These are phyloP conservation scores for Apiospora rasikravindrae DNA, from an alignment of 2,329 filamentous ascomycete species.

Conservation along the genomic window DNA sequence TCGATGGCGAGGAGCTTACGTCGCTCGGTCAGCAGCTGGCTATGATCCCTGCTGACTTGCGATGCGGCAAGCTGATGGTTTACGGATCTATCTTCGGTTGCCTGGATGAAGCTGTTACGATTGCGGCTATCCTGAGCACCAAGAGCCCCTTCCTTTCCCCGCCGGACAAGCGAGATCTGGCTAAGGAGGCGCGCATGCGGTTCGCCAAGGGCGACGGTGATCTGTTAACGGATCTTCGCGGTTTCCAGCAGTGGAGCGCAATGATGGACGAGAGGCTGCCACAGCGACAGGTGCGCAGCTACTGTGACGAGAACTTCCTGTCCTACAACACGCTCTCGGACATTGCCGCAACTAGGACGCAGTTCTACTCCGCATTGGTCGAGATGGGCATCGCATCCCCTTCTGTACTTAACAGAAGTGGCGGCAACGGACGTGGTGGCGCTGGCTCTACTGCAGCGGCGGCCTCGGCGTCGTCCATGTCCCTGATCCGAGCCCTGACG, in stretches of 20 bases:
- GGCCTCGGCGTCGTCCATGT: conserved; percentile 37
- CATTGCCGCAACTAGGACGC: conserved; percentile 82
- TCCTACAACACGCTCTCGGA: conserved; percentile 84
- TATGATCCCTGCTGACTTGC: conserved; percentile 90
- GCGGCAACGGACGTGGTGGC: neutral
- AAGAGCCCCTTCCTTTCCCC: conserved; percentile 87
- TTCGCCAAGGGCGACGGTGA: conserved; percentile 86
- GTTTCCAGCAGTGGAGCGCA: conserved; percentile 82
- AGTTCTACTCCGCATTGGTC: conserved; percentile 84
- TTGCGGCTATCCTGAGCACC: conserved; percentile 90
- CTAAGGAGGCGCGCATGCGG: conserved; percentile 73
- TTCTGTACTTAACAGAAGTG: neutral
- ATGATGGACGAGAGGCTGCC: conserved; percentile 62
- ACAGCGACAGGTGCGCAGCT: conserved; percentile 70
- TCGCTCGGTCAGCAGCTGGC: conserved; percentile 93
- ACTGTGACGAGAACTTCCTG: conserved; percentile 87
- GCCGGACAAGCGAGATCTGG: conserved; percentile 80
- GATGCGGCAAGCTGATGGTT: conserved; percentile 93
- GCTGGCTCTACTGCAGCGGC: neutral
- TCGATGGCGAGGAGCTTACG: conserved; percentile 85
- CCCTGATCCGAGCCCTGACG: conserved; percentile 71
- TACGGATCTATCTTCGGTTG: conserved; percentile 95
- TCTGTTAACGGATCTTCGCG: conserved; percentile 82
- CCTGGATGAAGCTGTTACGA: conserved; percentile 84
- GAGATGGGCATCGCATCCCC: conserved; percentile 79